These are phyloP conservation scores for Phragmites australis DNA, from an alignment of 176 grass and related monocot species.

Conservation along the genomic window DNA sequence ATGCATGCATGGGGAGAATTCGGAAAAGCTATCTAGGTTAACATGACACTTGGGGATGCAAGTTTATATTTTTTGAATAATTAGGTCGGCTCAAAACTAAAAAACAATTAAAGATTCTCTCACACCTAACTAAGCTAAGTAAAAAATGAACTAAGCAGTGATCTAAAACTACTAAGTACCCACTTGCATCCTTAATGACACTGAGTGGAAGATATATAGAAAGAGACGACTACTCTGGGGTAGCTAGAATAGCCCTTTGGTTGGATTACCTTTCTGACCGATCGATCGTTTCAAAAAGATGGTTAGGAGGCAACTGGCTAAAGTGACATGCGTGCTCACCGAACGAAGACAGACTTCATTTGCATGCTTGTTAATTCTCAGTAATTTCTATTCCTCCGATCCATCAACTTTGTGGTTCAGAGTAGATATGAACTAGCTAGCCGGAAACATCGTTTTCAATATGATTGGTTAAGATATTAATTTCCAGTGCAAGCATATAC, in stretches of 20 bases:
- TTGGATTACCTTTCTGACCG: not conserved
- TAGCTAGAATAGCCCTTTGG: not conserved
- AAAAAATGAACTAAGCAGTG: too few species aligned
- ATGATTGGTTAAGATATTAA: slow-evolving; percentile 18
- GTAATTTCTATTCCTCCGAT: not conserved
- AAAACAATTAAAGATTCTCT: too few species aligned
- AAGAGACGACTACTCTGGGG: not conserved
- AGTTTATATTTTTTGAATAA: too few species aligned
- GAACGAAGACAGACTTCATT: slow-evolving; percentile 41
- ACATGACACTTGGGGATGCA: too few species aligned
- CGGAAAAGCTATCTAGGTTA: too few species aligned
- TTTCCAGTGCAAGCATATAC: not conserved
- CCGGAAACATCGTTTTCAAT: slow-evolving; percentile 11
- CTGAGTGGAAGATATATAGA: not conserved
- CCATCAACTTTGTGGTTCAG: slow-evolving; percentile 19
- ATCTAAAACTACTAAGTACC: too few species aligned
- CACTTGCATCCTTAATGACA: too few species aligned
- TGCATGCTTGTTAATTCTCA: slow-evolving; percentile 28
- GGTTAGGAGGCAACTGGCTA: not conserved
- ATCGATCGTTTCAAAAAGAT: not conserved
- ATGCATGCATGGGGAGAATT: too few species aligned
- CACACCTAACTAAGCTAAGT: too few species aligned
- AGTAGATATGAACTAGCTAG: not conserved
- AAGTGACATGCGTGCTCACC: slow-evolving; percentile 36
- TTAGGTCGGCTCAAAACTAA: too few species aligned